These are phyloP conservation scores for Apiospora sp. DNA, from an alignment of 2,329 filamentous ascomycete genomes.

Conservation along the genomic window DNA sequence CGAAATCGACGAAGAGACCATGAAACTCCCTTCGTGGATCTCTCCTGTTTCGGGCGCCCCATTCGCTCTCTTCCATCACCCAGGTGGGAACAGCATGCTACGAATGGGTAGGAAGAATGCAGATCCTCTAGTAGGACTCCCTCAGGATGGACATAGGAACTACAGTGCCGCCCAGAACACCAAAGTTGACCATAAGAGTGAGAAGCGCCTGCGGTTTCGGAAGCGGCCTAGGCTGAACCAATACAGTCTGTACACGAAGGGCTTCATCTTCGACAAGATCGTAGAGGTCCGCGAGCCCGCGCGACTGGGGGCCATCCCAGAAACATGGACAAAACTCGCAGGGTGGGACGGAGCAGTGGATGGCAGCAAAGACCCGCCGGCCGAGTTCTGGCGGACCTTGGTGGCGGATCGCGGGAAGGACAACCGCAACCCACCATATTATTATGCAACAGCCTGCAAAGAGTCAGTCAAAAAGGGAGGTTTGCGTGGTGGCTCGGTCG, in stretches of 20 bases:
- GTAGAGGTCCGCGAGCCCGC: conserved; percentile 30
- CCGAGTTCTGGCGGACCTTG: conserved; percentile 38
- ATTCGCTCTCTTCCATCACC: conserved; percentile 35
- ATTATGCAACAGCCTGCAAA: conserved; percentile 37
- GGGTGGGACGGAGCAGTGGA: neutral
- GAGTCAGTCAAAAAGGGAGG: conserved; percentile 37
- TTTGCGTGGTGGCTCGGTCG: conserved; percentile 31
- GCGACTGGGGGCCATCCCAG: conserved; percentile 28
- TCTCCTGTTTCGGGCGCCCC: conserved; percentile 34
- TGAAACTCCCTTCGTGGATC: conserved; percentile 31
- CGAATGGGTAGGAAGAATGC: conserved; percentile 42
- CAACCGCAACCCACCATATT: conserved; percentile 37
- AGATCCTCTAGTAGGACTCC: conserved; percentile 45
- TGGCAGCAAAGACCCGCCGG: conserved; percentile 30
- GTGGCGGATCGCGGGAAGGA: conserved; percentile 37
- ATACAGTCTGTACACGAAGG: conserved; percentile 43
- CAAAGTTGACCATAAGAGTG: neutral
- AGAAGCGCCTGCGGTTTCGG: conserved; percentile 30
- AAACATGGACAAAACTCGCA: neutral
- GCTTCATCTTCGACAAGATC: conserved; percentile 41
- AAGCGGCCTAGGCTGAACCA: conserved; percentile 34
- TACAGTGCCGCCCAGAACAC: conserved; percentile 41
- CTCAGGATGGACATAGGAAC: conserved; percentile 35
- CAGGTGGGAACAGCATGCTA: conserved; percentile 29
- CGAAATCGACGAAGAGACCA: neutral